Conservation (phyloP, 106 monocot species). For the Triglochin maritima region DNA sequence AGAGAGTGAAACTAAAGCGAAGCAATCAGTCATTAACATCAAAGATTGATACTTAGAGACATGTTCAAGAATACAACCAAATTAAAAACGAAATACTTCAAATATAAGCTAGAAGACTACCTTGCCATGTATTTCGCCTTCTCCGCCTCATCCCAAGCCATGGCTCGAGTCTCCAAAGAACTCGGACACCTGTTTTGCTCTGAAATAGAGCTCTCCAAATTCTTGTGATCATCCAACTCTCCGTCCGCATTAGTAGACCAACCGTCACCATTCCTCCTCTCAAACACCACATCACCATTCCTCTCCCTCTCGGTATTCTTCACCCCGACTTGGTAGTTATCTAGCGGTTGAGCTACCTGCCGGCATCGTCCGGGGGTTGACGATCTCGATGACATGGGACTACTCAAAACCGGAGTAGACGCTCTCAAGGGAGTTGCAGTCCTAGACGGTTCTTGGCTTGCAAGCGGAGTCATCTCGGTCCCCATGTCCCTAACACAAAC, state of each 20-base stretch:
- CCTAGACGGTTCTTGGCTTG: slow-evolving; percentile 80
- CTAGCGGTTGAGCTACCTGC: slow-evolving; percentile 11
- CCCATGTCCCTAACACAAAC: slow-evolving; percentile 80
- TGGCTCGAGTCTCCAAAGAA: slow-evolving; percentile 42
- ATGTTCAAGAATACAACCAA: too few species aligned
- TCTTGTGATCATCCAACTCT: slow-evolving; percentile 4
- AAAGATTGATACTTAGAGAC: too few species aligned
- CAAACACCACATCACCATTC: slow-evolving; percentile 17
- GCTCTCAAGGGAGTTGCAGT: slow-evolving; percentile 60
- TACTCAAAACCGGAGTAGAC: slow-evolving; percentile 44
- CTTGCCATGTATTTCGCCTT: slow-evolving; percentile 27
- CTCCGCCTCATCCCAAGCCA: slow-evolving; percentile 32
- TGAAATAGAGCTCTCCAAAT: slow-evolving; percentile 3
- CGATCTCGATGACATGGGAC: slow-evolving; percentile 61
- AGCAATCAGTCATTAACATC: too few species aligned
- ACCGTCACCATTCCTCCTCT: slow-evolving; percentile 5
- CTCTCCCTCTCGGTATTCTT: slow-evolving; percentile 30
- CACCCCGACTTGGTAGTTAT: slow-evolving; percentile 9
- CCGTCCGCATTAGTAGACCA: slow-evolving; percentile 3
- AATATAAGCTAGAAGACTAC: slow-evolving; percentile 1
- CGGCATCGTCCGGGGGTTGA: slow-evolving; percentile 40
- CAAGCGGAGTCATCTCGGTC: slow-evolving; percentile 92
- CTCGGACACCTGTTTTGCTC: slow-evolving; percentile 4
- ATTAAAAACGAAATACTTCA: not conserved
- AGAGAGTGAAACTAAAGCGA: too few species aligned